These are phyloP conservation scores for Eucalyptus sp. DNA, from an alignment of 345 rosid species.

Conservation along the genomic window DNA sequence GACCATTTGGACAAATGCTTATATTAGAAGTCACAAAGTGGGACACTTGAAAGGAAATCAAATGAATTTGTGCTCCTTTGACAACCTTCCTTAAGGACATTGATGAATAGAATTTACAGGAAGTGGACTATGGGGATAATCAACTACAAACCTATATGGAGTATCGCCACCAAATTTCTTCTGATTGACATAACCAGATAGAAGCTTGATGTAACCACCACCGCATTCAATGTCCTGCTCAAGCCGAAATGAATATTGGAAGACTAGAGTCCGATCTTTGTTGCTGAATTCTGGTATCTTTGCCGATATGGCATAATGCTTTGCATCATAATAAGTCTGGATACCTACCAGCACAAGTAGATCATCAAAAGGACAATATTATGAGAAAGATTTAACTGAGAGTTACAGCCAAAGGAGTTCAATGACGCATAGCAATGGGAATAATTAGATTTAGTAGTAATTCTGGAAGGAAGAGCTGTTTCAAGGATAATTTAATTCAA, in stretches of 20 bases:
- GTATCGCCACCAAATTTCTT: constrained; percentile 99
- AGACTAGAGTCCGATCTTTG: constrained; percentile 70
- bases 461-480: neutral
- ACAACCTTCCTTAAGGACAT: neutral
- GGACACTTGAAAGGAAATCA: neutral
- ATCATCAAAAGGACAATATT: neutral
- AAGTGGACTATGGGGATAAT: neutral
- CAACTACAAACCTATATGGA: constrained; percentile 60
- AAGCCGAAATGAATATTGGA: constrained; percentile 74
- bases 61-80: neutral
- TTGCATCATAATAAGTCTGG: constrained; percentile 83
- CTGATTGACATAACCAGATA: constrained; percentile 89
- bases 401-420: neutral
- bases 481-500: neutral
- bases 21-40: neutral
- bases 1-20: neutral
- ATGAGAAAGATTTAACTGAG: neutral
- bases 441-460: neutral
- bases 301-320: constrained; percentile 79
- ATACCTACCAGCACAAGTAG: constrained; percentile 33
- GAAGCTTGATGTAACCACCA: constrained; percentile 92
- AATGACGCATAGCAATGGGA: neutral
- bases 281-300: constrained; percentile 86
- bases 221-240: constrained; percentile 98
- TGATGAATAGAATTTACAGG: neutral